Evolutionary conservation across 257 asterid species (phyloP), one percentile per base, ranked within the genome.

Genomic region (Penstemon eatonii): DNA sequence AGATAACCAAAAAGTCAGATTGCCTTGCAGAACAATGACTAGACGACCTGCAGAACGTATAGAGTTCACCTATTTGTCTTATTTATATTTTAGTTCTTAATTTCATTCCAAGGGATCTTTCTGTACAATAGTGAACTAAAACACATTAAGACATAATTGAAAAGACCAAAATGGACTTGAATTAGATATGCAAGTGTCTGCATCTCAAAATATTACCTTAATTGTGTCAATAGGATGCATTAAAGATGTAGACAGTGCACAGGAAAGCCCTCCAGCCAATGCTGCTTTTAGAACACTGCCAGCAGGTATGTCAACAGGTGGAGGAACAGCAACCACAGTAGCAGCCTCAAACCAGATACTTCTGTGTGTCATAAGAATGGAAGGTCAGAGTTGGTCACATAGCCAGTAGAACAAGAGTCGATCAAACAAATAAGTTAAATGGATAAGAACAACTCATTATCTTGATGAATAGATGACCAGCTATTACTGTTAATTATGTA

Each of bases 301-400:
- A 69, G 99, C 80, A 4, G 96, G 86, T 62, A 94, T 79, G 79
- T 87, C 96, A 60, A 94, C 84, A 4, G 99, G 93, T 2, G 97
- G 96, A 59, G 99, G 92, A 80, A 94, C 98, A 78, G 96, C 96
- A 73, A 94, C 99, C 60, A 94, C 99, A 33, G 99, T 94, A 39
- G 99, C 97, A 69, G 99, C 96, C 85, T 94, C 99, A 79, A 94
- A 94, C 99, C 99, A 94, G 73, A 94, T 89, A 75, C 89, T 87
- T 79, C 99, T 94, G 82, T 19, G 70, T 55, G 60, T 73, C 56
- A 67, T 60, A 60, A 37, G 69, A 44, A 61, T 49, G 36, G 71
- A 65, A 44, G 33, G 55, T 38, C 69, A 66, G 11, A 6, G 13
- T 57, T 18, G 69, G 78, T 44, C 6, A 66, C 63, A 50, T 65